Evolutionary conservation across 768 basidiomycete species (phyloP), one percentile per base, ranked within the genome.

Genomic region (Phlebiopsis flavidoalba): DNA sequence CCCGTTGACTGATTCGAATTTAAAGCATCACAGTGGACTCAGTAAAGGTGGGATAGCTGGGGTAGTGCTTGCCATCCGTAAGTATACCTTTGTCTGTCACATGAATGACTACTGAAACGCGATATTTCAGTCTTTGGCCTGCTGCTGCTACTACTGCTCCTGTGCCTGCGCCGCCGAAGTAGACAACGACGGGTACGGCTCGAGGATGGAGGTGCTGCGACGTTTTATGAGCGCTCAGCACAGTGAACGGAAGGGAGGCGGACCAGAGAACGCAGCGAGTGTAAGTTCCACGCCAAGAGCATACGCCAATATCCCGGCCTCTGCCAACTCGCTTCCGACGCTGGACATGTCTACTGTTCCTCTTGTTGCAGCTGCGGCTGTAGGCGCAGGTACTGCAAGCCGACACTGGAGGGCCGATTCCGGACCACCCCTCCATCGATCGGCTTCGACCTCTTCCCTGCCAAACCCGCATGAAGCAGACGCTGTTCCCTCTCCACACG

Each of bases 31-130:
- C 43, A 21, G 46, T 24, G 43, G 48, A 35, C 5, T 58, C 21
- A 48, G 46, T 14, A 35, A 35, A n/a, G 57, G 57, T 14, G 46
- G 14, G 8, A 40, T 71, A 6, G 67, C 68, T 40, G 72, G 71
- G 5, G 67, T 73, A 7, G 67, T 67, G 5, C 60, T 73, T 31
- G 70, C 66, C 2, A 59, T 65, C 31, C 22, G 72, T 72, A 56
- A 59, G 72, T 64, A 4, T 21, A 37, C 10, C 4, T 26, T 8
- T n/a, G 12, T 26, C 17, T 19, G 4, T 5, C 22, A 15, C 17
- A 22, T 50, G 49, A 50, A 5, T n/a, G 15, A 12, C 21, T 2
- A 33, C 31, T 53, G 53, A 37, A 19, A 12, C 24, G 3, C 6
- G 26, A 31, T 8, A 57, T 63, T 57, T 19, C 15, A 36, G 14